Base-by-base conservation (phyloP, 495 filamentous ascomycete genomes). In the Bathelium albidoporum region DNA sequence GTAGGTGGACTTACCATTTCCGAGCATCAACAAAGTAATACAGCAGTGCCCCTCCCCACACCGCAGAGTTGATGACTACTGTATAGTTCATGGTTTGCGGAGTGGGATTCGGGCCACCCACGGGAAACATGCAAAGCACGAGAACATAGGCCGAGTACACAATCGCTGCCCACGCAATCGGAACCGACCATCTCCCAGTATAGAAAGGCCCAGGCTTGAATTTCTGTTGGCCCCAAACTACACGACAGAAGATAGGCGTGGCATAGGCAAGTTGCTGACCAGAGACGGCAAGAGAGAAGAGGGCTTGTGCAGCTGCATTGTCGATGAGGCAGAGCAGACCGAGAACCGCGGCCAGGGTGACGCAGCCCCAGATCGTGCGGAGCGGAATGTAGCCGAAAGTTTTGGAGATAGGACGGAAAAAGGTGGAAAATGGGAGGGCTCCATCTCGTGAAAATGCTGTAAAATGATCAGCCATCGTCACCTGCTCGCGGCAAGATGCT, bases 181-280 rank as follows among this genome's bases (percentile, higher is more conserved):
- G 77, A 39, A 78, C 74, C 32, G 78, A 82, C 26, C 82, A 73
- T 11, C 66, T 59, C 0, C 84, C 85, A 0, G 82, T 85, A 68
- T 85, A 86, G 69, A 85, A 81, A 11, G 83, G 80, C 0, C 85
- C 85, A 0, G 84, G 84, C n/a, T 78, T 78, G 66, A 89, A 89
- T 60, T 81, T 82, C 26, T 73, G 61, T 61, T 81, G 69, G 7
- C 85, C 85, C 85, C 85, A 89, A 12, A 86, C 70, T 0, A 88
- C 73, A 11, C 86, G 82, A 55, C 79, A 78, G 45, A 87, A 73
- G 62, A 89, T 87, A 0, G 86, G 85, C 1, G 75, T 79, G n/a
- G 79, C 73, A 83, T 83, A 89, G 1, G 85, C 82, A 5, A 87
- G 71, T 60, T 86, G 80, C 65, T 86, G 85, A 2, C 79, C 83